Percentiles rank a stretch among this genome's conserved stretches.
Evolutionary conservation across 169 alveolate species (phyloP).

Genomic region (Cryptosporidium ubiquitum): DNA sequence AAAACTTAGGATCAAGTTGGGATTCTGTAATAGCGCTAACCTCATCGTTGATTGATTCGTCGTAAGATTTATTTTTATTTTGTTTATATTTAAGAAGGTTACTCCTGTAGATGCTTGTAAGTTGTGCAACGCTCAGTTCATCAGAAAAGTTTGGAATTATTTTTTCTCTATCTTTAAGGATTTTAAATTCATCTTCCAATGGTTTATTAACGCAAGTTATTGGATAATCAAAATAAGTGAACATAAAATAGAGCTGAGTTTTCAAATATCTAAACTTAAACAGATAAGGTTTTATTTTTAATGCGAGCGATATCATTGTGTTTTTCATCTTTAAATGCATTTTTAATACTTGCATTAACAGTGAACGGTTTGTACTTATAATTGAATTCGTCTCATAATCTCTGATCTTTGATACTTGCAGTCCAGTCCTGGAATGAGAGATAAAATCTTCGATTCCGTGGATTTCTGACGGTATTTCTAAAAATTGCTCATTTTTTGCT

Average conservation of each 20-base stretch:
- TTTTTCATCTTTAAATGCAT: not conserved
- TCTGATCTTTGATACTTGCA: not conserved
- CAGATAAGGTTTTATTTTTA: not conserved
- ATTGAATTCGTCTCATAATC: conserved; percentile 1
- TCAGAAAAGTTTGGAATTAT: conserved; percentile 26
- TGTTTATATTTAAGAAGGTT: conserved; percentile 20
- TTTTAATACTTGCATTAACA: not conserved
- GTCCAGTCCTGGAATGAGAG: conserved; percentile 9
- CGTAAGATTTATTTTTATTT: not conserved
- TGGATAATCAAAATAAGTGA: not conserved
- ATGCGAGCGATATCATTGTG: not conserved
- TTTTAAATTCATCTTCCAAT: not conserved
- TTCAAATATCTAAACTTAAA: conserved; percentile 2
- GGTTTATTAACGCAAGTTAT: not conserved
- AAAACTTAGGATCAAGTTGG: conserved; percentile 12
- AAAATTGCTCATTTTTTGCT: conserved; percentile 7
- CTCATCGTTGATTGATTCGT: conserved; percentile 17
- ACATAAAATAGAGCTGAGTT: conserved; percentile 8
- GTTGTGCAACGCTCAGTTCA: conserved; percentile 15
- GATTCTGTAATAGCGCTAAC: not conserved
- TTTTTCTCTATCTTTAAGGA: not conserved
- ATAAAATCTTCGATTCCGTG: conserved; percentile 6
- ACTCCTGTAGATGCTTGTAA: not conserved
- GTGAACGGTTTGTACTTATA: not conserved
- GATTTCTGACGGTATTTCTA: conserved; percentile 8